Evolutionary conservation across 2,329 filamentous ascomycete genomes (phyloP).

Genomic region (Leptographium galeiforme): DNA sequence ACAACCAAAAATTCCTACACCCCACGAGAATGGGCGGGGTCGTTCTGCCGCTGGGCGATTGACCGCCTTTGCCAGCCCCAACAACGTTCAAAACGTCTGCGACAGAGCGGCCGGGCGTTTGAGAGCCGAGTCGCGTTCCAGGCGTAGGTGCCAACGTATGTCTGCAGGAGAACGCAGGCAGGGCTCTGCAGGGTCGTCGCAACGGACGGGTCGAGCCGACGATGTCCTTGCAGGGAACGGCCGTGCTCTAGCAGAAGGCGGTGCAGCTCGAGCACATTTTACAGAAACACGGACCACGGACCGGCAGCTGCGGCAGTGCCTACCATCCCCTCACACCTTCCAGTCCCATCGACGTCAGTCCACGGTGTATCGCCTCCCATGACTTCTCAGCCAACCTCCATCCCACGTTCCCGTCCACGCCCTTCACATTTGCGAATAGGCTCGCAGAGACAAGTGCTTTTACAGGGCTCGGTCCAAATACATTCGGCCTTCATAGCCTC

Average conservation of each 20-base stretch:
- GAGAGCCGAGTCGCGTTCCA: neutral
- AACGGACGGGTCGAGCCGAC: conserved; percentile 2
- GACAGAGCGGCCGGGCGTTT: neutral
- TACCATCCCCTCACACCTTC: neutral
- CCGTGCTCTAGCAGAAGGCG: neutral
- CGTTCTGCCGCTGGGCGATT: neutral
- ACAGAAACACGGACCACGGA: too few species aligned
- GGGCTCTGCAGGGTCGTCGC: conserved; percentile 2
- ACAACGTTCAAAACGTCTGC: neutral
- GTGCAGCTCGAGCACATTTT: conserved; percentile 2
- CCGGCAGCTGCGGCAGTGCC: conserved; percentile 1
- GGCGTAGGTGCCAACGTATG: conserved; percentile 1
- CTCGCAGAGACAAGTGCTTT: too few species aligned
- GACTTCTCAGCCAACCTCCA: too few species aligned
- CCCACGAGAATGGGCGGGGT: neutral
- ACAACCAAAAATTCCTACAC: neutral
- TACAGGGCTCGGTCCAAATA: too few species aligned
- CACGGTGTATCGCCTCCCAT: too few species aligned
- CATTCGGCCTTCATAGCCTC: neutral
- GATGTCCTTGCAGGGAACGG: conserved; percentile 1
- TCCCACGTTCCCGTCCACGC: too few species aligned
- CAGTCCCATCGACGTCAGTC: neutral
- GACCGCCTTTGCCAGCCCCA: neutral
- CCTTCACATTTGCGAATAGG: too few species aligned
- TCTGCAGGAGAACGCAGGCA: conserved; percentile 3